Percentiles rank a stretch among this genome's conserved stretches.
phyloP scores from a whole-genome alignment of 2,329 filamentous ascomycete species.

The Fusarium sp. region DNA sequence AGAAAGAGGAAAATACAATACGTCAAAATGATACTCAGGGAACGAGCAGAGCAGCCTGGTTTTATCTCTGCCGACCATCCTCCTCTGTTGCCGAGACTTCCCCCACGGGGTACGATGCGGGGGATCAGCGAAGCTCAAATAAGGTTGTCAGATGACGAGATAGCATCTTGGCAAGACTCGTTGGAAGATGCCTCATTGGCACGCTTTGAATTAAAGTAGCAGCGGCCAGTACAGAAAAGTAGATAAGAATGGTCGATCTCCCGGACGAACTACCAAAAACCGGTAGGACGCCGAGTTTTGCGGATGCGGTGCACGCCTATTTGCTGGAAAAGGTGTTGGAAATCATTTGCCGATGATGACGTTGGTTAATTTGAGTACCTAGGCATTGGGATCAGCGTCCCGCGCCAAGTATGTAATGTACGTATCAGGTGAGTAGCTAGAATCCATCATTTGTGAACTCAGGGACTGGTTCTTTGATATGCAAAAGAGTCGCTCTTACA shows the following conservation, averaged over 20 bases:
- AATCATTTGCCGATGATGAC: neutral
- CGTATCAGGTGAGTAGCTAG: too few relatives aligned
- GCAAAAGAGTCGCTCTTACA: too few relatives aligned
- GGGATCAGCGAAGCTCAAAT: conserved; percentile 22
- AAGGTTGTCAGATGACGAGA: conserved; percentile 18
- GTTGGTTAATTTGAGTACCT: neutral
- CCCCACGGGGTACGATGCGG: conserved; percentile 34
- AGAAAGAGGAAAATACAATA: accelerated
- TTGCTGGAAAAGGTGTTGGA: neutral
- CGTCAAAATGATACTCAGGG: neutral
- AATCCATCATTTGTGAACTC: too few relatives aligned
- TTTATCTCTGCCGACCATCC: conserved; percentile 5
- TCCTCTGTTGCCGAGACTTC: conserved; percentile 6
- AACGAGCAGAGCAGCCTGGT: neutral
- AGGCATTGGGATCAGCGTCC: neutral
- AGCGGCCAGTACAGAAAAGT: conserved; percentile 8
- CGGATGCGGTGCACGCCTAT: neutral
- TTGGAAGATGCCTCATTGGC: neutral
- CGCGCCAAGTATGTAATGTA: too few relatives aligned
- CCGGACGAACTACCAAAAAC: neutral
- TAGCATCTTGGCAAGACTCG: neutral
- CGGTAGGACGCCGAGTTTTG: neutral
- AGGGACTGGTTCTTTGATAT: too few relatives aligned
- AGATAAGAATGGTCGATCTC: neutral
- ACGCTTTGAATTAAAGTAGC: neutral